Base-by-base conservation (phyloP, 108 stramenopile species). In the Chaetoceros tenuissimus region DNA sequence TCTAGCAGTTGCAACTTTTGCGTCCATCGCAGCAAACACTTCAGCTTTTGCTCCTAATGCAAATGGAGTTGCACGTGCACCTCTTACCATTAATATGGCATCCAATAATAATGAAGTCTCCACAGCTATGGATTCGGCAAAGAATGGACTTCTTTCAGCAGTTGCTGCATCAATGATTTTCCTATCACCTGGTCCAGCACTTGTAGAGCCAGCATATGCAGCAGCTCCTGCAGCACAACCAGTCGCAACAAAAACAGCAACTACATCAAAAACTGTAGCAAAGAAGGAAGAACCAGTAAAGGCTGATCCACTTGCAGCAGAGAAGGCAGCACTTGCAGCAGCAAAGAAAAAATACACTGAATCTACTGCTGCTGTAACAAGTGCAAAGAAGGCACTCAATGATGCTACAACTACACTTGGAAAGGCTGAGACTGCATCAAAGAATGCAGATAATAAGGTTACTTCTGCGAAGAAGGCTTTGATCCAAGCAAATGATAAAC, bases 401-500 rank as follows among this genome's bases (percentile, higher is more conserved):
- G 34, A 40, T 40, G 25, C 23, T 3, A 28, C 23, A 8, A 28
- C 23, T 5, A 25, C 23, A 18, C 10, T 18, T 53, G 25, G 25
- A 3, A 53, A 53, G 53, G 53, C 53, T 28, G 53, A 27, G 10
- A 27, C 53, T 5, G 53, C 25, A 26, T 21, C 53, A 5, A 25
- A 24, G 5, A 3, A 3, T 3, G 53, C 53, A 18, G 53, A 53
- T 13, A 18, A 21, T 28, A 24, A 53, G 18, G 53, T 53, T 28
- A 27, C 53, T 24, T 24, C 23, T 3, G 3, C 53, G 3, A 53
- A 53, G 53, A 53, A 53, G 26, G 53, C 53, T 16, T 24, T 53
- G 27, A 28, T 53, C 5, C 24, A 23, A 8, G 26, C 23, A 21
- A 53, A 53, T 28, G 53, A 53, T 28, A 24, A 53, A 25, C 25